Percentiles rank a stretch among this genome's conserved stretches.
phyloP scores from a whole-genome alignment of 345 rosid genomes.

The Eucalyptus globulus region DNA sequence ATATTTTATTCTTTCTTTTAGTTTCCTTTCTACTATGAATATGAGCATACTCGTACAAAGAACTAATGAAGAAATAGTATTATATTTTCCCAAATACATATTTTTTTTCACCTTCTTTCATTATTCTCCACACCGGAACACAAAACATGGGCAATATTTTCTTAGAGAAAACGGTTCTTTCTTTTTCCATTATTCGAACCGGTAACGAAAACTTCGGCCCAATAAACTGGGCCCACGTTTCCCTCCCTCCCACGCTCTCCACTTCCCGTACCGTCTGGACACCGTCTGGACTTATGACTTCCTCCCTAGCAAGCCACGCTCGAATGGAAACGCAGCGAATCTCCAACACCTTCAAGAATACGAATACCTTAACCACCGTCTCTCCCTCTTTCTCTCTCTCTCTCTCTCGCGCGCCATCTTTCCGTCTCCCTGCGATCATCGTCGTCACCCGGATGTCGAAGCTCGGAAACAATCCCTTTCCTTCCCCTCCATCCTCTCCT shows the following conservation, averaged over 20 bases:
- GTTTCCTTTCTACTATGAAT: no score
- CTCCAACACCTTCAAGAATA: not conserved
- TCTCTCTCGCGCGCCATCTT: not conserved
- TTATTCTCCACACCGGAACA: no score
- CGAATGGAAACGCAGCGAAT: not conserved
- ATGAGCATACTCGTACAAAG: no score
- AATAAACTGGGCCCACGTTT: not conserved
- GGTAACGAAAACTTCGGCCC: no score
- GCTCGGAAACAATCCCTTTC: constrained; percentile 55
- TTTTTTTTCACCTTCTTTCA: no score
- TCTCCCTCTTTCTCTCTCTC: not conserved
- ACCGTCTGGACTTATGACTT: not conserved
- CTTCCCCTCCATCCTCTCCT: constrained; percentile 26
- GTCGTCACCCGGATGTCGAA: not conserved
- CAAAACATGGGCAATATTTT: no score
- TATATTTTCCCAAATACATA: no score
- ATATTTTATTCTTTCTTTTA: no score
- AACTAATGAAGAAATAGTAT: no score
- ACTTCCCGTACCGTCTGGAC: not conserved
- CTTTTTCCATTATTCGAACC: no score
- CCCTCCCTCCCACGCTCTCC: not conserved
- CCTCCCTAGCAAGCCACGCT: not conserved
- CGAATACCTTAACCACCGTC: not conserved
- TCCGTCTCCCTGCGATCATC: not conserved
- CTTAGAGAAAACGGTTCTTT: no score